Conservation (phyloP, 495 filamentous ascomycete genomes). For the Geoglossum glabrum region DNA sequence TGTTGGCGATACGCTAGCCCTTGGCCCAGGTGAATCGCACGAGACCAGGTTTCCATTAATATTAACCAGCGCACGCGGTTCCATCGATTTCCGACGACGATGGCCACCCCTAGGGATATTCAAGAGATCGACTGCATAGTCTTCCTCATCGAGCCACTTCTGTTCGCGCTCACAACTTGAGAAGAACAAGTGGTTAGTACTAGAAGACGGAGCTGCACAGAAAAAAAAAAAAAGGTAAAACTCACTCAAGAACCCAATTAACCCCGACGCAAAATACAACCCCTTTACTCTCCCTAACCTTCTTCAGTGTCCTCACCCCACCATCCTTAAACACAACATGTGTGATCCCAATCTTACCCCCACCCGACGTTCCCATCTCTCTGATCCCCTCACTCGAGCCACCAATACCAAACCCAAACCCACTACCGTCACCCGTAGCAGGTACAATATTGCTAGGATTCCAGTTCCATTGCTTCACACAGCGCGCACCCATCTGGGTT, state of each 20-base stretch:
- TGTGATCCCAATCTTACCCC: constrained; percentile 58
- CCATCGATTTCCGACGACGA: constrained; percentile 79
- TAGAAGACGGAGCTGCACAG: neutral
- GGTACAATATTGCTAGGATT: constrained; percentile 33
- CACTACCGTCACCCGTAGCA: neutral
- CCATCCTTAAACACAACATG: constrained; percentile 95
- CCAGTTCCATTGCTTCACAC: constrained; percentile 72
- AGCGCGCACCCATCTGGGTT: constrained; percentile 66
- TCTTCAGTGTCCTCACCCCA: constrained; percentile 66
- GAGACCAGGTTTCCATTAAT: constrained; percentile 41
- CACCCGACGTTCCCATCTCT: neutral
- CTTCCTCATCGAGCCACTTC: constrained; percentile 47
- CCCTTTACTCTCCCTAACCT: constrained; percentile 53
- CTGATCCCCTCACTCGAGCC: neutral
- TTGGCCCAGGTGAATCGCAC: constrained; percentile 18
- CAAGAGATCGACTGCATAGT: constrained; percentile 51
- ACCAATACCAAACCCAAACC: neutral
- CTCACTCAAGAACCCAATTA: constrained; percentile 74
- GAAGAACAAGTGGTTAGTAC: neutral
- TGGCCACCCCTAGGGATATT: constrained; percentile 55
- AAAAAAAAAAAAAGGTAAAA: constrained; percentile 6
- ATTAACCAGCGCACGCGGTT: constrained; percentile 58
- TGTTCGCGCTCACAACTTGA: constrained; percentile 60
- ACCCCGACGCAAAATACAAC: constrained; percentile 70
- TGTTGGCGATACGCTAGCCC: constrained; percentile 11